Evolutionary conservation across 805 yeast species (phyloP), one percentile per base, ranked within the genome.

Genomic region (Isabelozyma gotoi): DNA sequence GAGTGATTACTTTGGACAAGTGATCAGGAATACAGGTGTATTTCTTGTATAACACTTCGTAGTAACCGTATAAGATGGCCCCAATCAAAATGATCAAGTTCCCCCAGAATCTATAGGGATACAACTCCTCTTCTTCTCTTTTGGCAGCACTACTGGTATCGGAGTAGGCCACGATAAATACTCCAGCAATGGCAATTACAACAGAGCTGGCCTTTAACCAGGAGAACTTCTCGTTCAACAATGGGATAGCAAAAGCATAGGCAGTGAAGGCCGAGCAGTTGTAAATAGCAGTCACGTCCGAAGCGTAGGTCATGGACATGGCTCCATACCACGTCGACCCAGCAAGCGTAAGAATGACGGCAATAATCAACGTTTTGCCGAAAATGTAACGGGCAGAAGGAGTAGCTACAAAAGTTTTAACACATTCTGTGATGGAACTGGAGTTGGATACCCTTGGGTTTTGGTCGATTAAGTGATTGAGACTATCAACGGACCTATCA

Each of bases 251-350:
- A 63, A 89, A 88, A 12, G 87, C 78, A 56, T 89, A 84, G 0
- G 96, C 96, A 3, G 91, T 84, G 60, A 89, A 89, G 0, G 96
- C 95, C 12, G 92, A 84, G 59, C 94, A 88, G 67, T 89, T 88
- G 67, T 88, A 89, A 47, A 88, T 88, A 3, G 96, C 96, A 2
- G 96, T 89, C 31, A 89, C 85, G 55, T 89, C 96, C 3, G 88
- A 75, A 0, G 95, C 88, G 20, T 90, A 85, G 0, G 96, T 82
- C 57, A 86, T 65, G 21, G 82, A 74, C 81, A 89, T 87, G 8
- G 96, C 85, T 14, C 86, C 76, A 59, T 88, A 89, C 96, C 96
- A 88, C 2, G 96, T 80, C 15, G 78, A 70, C 1, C 95, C 96
- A 0, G 96, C 96, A 2, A 80, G 47, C 15, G 86, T 86, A 47